Conservation (phyloP, 1,284 basidiomycete genomes). For the Apiotrichum laibachii region DNA sequence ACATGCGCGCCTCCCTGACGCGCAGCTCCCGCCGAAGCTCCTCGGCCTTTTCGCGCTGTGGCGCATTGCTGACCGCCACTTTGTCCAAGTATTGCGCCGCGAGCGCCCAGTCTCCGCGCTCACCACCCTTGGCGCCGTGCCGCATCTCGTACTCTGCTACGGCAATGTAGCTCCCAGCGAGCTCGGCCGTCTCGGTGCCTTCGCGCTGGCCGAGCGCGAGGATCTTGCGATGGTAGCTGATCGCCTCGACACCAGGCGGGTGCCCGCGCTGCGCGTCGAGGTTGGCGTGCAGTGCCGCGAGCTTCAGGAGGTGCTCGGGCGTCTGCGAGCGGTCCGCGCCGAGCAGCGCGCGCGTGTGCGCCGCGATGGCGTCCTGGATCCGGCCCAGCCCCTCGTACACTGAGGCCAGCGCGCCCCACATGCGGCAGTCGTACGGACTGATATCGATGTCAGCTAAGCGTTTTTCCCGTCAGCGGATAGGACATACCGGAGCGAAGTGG, state of each 20-base stretch:
- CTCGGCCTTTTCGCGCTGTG: slow-evolving; percentile 42
- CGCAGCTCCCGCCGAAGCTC: slow-evolving; percentile 38
- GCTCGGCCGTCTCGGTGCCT: slow-evolving; percentile 63
- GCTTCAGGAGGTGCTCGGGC: slow-evolving; percentile 64
- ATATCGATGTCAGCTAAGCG: slow-evolving; percentile 12
- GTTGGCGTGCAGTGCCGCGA: slow-evolving; percentile 66
- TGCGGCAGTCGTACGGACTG: slow-evolving; percentile 91
- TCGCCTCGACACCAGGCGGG: slow-evolving; percentile 18
- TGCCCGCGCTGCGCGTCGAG: slow-evolving; percentile 18
- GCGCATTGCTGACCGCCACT: slow-evolving; percentile 61
- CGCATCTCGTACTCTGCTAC: slow-evolving; percentile 72
- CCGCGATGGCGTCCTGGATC: slow-evolving; percentile 78
- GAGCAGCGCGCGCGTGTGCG: slow-evolving; percentile 80
- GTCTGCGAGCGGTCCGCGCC: slow-evolving; percentile 78
- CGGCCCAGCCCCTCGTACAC: slow-evolving; percentile 87
- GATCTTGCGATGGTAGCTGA: slow-evolving; percentile 52
- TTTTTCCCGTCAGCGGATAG: too few species aligned
- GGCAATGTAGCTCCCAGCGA: slow-evolving; percentile 72
- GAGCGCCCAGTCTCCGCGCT: slow-evolving; percentile 40
- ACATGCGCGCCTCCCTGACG: slow-evolving; percentile 32
- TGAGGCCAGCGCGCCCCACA: slow-evolving; percentile 92
- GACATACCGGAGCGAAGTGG: slow-evolving; percentile 78
- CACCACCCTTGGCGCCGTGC: slow-evolving; percentile 40
- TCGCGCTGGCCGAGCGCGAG: slow-evolving; percentile 69
- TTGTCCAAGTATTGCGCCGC: slow-evolving; percentile 61